Evolutionary conservation across 2,329 filamentous ascomycete species (phyloP).

Genomic region (Aspergillus unguis): DNA sequence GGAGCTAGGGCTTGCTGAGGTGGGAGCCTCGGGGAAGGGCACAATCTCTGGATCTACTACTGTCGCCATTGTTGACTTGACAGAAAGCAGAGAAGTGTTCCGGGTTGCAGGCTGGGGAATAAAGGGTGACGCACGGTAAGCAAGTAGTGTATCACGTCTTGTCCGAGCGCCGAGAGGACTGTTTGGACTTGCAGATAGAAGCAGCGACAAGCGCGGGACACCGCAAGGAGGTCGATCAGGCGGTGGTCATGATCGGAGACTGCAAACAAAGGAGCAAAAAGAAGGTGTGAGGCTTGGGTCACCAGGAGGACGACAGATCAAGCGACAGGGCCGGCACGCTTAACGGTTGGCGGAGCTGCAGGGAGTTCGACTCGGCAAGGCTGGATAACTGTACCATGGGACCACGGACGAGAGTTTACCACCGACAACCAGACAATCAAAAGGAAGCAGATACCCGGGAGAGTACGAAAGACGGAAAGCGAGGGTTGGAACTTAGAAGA

Average conservation of each 20-base stretch:
- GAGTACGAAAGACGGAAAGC: background rate
- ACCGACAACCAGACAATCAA: background rate
- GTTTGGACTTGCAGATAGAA: background rate
- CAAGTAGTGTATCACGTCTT: background rate
- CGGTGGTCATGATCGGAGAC: conserved; percentile 16
- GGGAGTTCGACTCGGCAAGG: conserved; percentile 10
- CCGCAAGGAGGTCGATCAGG: conserved; percentile 15
- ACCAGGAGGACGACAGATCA: conserved; percentile 10
- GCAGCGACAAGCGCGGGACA: conserved; percentile 13
- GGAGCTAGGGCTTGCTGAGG: conserved; percentile 35
- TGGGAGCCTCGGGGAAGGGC: conserved; percentile 31
- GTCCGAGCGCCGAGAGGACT: background rate
- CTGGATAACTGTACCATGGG: conserved; percentile 23
- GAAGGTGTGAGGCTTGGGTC: conserved; percentile 11
- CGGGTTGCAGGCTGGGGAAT: background rate
- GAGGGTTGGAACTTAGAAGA: background rate
- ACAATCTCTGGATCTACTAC: conserved; percentile 26
- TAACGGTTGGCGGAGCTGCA: background rate
- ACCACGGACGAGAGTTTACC: background rate
- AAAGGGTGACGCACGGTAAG: background rate
- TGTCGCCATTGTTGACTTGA: conserved; percentile 29
- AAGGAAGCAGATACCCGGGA: background rate
- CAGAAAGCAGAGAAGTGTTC: background rate
- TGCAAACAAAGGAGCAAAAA: conserved; percentile 7
- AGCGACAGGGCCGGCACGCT: conserved; percentile 6